These are phyloP conservation scores for Tuber umbilicatum DNA, from an alignment of 495 filamentous ascomycete species.

Conservation along the genomic window DNA sequence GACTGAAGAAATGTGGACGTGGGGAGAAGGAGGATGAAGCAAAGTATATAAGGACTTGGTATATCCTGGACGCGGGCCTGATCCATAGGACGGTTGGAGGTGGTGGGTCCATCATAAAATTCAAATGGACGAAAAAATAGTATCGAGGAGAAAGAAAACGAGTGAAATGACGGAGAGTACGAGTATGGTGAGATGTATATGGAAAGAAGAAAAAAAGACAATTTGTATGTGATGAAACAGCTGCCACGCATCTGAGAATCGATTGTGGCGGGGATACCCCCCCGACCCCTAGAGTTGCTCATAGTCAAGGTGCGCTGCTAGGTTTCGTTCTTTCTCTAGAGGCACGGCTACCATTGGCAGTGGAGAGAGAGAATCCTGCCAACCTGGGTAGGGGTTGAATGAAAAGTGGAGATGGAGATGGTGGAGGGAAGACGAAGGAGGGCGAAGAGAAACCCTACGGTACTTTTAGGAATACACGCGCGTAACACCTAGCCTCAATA, in stretches of 20 bases:
- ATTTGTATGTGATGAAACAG: neutral
- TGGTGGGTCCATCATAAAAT: neutral
- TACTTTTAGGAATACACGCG: too few relatives aligned
- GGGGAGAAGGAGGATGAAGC: neutral
- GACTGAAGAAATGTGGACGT: neutral
- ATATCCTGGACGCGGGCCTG: neutral
- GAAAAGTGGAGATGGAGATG: neutral
- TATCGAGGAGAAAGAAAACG: neutral
- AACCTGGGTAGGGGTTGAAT: neutral
- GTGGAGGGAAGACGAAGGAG: neutral
- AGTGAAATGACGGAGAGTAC: too few relatives aligned
- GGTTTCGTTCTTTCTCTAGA: neutral
- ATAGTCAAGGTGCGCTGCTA: neutral
- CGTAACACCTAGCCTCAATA: neutral
- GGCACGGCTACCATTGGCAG: neutral
- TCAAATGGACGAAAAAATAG: neutral
- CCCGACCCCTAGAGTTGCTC: neutral
- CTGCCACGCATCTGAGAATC: neutral
- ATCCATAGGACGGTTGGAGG: neutral
- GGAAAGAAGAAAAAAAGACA: neutral
- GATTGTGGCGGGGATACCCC: neutral
- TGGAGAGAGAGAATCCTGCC: neutral
- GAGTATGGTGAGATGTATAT: too few relatives aligned
- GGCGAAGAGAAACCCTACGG: too few relatives aligned
- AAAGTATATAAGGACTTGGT: neutral